Evolutionary conservation across 1,284 basidiomycete genomes (phyloP).

Genomic region (Ganoderma multipileum): DNA sequence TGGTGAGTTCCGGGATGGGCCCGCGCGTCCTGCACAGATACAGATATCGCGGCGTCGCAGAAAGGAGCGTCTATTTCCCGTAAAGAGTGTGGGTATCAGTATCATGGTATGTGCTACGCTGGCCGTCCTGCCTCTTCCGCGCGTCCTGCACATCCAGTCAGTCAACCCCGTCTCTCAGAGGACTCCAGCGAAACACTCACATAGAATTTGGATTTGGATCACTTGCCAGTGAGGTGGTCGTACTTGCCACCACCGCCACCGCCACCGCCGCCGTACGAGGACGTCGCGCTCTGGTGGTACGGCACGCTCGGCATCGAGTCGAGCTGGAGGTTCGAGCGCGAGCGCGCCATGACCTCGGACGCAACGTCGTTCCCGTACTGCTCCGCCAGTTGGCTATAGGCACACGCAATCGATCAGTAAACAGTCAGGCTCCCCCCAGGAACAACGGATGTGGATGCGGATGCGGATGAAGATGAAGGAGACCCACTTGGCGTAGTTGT

Average conservation of each 20-base stretch:
- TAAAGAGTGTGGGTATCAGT: slow-evolving; percentile 10
- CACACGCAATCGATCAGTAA: slow-evolving; percentile 1
- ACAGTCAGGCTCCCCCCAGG: background rate
- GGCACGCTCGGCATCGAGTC: slow-evolving; percentile 42
- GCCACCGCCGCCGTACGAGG: slow-evolving; percentile 30
- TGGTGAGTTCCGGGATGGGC: background rate
- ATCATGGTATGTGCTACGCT: slow-evolving; percentile 9
- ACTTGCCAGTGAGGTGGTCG: slow-evolving; percentile 22
- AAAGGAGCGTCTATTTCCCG: slow-evolving; percentile 11
- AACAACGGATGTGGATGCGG: no score
- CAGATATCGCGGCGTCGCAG: background rate
- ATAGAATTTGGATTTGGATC: background rate
- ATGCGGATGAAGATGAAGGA: slow-evolving; percentile 28
- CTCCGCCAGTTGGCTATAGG: slow-evolving; percentile 49
- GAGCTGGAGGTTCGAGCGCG: slow-evolving; percentile 46
- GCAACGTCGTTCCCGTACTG: slow-evolving; percentile 53
- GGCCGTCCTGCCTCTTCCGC: background rate
- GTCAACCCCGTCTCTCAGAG: background rate
- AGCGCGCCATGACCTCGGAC: slow-evolving; percentile 47
- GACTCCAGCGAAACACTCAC: background rate
- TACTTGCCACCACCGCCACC: slow-evolving; percentile 33
- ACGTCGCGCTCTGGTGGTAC: slow-evolving; percentile 34
- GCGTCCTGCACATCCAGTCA: background rate
- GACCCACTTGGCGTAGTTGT: slow-evolving; percentile 65
- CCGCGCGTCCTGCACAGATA: background rate